phyloP scores from a whole-genome alignment of 768 basidiomycete species.

The Auricularia auricula-judae region DNA sequence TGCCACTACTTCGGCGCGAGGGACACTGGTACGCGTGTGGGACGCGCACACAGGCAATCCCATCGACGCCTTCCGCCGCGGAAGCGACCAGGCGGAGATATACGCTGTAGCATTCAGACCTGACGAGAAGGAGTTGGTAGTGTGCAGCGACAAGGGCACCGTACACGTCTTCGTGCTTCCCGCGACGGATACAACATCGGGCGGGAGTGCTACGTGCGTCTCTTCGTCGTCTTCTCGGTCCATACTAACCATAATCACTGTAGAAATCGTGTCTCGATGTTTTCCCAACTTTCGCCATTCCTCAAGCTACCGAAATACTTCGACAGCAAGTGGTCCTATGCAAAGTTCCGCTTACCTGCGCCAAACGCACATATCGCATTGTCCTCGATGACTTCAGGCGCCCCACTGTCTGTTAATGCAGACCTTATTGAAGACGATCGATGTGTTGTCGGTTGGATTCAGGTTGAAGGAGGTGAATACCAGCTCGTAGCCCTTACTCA shows the following conservation, averaged over 20 bases:
- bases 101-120: slow-evolving; percentile 83
- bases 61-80: slow-evolving; percentile 70
- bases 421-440: slow-evolving; percentile 73
- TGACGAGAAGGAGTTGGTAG: slow-evolving; percentile 78
- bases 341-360: slow-evolving; percentile 79
- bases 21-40: slow-evolving; percentile 85
- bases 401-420: slow-evolving; percentile 30
- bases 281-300: slow-evolving; percentile 71
- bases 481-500: slow-evolving; percentile 82
- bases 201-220: slow-evolving; percentile 56
- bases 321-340: slow-evolving; percentile 93
- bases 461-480: slow-evolving; percentile 31
- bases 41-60: slow-evolving; percentile 63
- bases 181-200: slow-evolving; percentile 16
- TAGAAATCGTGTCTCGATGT: slow-evolving; percentile 77
- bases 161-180: slow-evolving; percentile 76
- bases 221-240: neutral
- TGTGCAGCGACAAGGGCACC: slow-evolving; percentile 94
- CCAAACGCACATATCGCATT: slow-evolving; percentile 76
- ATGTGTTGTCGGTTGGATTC: slow-evolving; percentile 81
- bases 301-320: slow-evolving; percentile 84
- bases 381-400: slow-evolving; percentile 47
- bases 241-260: slow-evolving; percentile 3
- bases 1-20: slow-evolving; percentile 73
- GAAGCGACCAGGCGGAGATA: slow-evolving; percentile 83